Conservation (phyloP, 208 protist genomes). For the Trypanosoma lewisi region DNA sequence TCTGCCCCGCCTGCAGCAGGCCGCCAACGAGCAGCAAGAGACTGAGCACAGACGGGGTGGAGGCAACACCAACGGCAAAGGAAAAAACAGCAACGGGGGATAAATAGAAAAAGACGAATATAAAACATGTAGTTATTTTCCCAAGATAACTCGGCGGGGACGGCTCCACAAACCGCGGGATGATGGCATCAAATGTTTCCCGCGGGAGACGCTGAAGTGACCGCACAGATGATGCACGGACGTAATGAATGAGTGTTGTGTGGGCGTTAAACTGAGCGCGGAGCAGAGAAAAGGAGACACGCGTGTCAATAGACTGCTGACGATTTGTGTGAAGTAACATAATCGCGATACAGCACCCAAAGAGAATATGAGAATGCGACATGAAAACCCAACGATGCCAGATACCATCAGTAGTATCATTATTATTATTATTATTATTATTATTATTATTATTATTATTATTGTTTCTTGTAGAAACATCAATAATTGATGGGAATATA, state of each 20-base stretch:
- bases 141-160: conserved; percentile 19
- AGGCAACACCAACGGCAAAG: conserved; percentile 26
- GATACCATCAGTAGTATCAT: background rate
- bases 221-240: conserved; percentile 7
- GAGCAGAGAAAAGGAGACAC: conserved; percentile 7
- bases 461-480: background rate
- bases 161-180: conserved; percentile 18
- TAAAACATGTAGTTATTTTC: conserved; percentile 16
- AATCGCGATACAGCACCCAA: conserved; percentile 13
- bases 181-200: conserved; percentile 15
- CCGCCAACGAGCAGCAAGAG: conserved; percentile 21
- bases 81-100: conserved; percentile 33
- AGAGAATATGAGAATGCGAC: background rate
- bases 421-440: too few species aligned
- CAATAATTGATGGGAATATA: conserved; percentile 8
- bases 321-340: conserved; percentile 29
- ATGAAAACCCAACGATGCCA: conserved; percentile 28
- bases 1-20: conserved; percentile 27
- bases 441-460: too few species aligned
- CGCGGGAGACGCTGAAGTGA: conserved; percentile 17
- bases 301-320: conserved; percentile 8
- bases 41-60: conserved; percentile 29
- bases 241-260: conserved; percentile 12
- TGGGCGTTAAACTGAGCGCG: conserved; percentile 13
- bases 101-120: conserved; percentile 23